A percentile compares a stretch with the other conserved stretches of the same genome.
Conservation (phyloP, 2,329 filamentous ascomycete species). For the Boeremia exigua region DNA sequence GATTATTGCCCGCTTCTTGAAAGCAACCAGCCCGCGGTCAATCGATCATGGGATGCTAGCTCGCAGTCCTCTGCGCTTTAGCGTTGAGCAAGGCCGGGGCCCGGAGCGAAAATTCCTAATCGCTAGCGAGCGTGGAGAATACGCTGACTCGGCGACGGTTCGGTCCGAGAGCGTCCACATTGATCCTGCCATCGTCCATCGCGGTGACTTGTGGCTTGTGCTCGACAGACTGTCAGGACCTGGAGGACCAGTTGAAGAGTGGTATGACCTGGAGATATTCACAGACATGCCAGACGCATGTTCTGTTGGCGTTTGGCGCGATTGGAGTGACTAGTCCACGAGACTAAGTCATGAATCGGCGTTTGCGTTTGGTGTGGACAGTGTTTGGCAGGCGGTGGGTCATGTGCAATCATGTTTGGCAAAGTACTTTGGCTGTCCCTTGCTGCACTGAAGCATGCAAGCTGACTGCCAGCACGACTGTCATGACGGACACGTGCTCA, state of each 20-base stretch:
- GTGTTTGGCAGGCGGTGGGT: slow-evolving; percentile 13
- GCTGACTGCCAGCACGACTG: slow-evolving; percentile 5
- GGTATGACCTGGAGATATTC: slow-evolving; percentile 58
- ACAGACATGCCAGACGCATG: slow-evolving; percentile 54
- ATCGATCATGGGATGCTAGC: slow-evolving; percentile 36
- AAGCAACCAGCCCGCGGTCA: slow-evolving; percentile 36
- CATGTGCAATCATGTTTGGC: slow-evolving; percentile 7
- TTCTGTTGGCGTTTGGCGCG: slow-evolving; percentile 54
- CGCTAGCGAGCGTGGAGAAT: slow-evolving; percentile 74
- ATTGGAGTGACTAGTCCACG: slow-evolving; percentile 47
- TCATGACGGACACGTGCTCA: slow-evolving; percentile 1
- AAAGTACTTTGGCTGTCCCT: background rate
- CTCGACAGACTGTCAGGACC: slow-evolving; percentile 77
- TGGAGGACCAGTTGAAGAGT: slow-evolving; percentile 53
- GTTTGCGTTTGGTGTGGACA: slow-evolving; percentile 13
- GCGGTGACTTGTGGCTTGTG: slow-evolving; percentile 76
- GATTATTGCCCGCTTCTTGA: slow-evolving; percentile 58
- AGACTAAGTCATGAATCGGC: slow-evolving; percentile 19
- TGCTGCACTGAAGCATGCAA: background rate
- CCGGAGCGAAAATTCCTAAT: slow-evolving; percentile 70
- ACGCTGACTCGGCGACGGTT: slow-evolving; percentile 70
- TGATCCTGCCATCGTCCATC: slow-evolving; percentile 63
- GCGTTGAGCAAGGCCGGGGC: slow-evolving; percentile 74
- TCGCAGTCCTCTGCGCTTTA: slow-evolving; percentile 68
- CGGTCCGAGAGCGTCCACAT: slow-evolving; percentile 78